A percentile compares a stretch with the other conserved stretches of the same genome.
phyloP scores from a whole-genome alignment of 2,329 filamentous ascomycete species.

The Aspergillus sp. region DNA sequence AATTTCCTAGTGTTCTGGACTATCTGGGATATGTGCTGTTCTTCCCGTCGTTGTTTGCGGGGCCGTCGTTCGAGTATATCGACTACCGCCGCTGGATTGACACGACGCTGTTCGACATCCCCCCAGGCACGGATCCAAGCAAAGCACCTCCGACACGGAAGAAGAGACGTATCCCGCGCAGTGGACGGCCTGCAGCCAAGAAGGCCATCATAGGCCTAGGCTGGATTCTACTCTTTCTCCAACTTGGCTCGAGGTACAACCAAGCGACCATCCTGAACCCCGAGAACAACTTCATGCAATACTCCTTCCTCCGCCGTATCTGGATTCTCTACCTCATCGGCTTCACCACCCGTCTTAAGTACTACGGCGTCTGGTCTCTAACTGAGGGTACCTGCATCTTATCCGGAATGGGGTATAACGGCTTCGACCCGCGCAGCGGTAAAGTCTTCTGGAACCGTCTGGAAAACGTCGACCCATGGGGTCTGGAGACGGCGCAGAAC shows the following conservation, averaged over 20 bases:
- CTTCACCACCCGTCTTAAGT: conserved; percentile 77
- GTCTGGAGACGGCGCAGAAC: conserved; percentile 86
- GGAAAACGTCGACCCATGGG: conserved; percentile 79
- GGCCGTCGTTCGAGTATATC: conserved; percentile 88
- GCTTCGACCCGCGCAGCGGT: conserved; percentile 75
- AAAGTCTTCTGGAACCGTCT: conserved; percentile 85
- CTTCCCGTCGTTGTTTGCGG: conserved; percentile 83
- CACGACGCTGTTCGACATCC: conserved; percentile 87
- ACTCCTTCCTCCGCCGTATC: conserved; percentile 64
- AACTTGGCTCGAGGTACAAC: conserved; percentile 62
- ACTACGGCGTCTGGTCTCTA: conserved; percentile 91
- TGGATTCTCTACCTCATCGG: conserved; percentile 79
- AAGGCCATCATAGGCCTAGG: conserved; percentile 67
- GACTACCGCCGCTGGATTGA: conserved; percentile 92
- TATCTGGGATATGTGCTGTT: conserved; percentile 89
- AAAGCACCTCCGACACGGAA: conserved; percentile 81
- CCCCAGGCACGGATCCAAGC: conserved; percentile 70
- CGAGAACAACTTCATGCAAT: conserved; percentile 58
- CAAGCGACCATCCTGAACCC: conserved; percentile 58
- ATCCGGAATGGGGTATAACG: conserved; percentile 88
- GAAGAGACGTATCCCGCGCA: conserved; percentile 86
- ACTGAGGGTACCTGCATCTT: conserved; percentile 94
- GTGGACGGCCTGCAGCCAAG: conserved; percentile 71
- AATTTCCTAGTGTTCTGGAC: conserved; percentile 70
- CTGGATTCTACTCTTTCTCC: conserved; percentile 75